Evolutionary conservation across 2,329 filamentous ascomycete species (phyloP).

Genomic region (Lasiodiplodia citricola): DNA sequence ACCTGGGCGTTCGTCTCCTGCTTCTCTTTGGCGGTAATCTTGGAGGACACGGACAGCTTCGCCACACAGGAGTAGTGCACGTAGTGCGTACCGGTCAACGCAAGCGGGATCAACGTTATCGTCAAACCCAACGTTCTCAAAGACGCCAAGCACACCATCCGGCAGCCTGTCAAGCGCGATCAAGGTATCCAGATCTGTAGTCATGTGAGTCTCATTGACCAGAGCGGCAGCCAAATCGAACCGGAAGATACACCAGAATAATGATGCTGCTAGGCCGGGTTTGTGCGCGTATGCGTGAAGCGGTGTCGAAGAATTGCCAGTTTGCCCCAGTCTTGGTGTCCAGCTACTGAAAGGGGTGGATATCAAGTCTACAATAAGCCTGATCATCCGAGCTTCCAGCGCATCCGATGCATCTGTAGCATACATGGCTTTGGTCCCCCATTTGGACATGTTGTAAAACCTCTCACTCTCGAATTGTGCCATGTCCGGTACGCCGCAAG

Average conservation of each 20-base stretch:
- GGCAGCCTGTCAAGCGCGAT: background rate
- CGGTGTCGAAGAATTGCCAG: background rate
- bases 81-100: slow-evolving; percentile 14
- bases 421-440: slow-evolving; percentile 54
- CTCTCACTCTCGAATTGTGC: slow-evolving; percentile 11
- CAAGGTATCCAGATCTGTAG: background rate
- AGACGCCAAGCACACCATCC: background rate
- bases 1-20: slow-evolving; percentile 18
- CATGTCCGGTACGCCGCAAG: background rate
- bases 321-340: background rate
- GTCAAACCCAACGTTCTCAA: background rate
- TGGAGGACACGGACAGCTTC: slow-evolving; percentile 4
- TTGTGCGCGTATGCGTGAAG: background rate
- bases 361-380: slow-evolving; percentile 12
- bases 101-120: background rate
- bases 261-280: background rate
- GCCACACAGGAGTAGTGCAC: background rate
- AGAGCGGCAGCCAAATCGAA: slow-evolving; percentile 11
- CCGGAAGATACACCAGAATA: slow-evolving; percentile 14
- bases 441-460: slow-evolving; percentile 45
- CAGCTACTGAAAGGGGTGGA: background rate
- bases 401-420: slow-evolving; percentile 50
- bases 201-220: slow-evolving; percentile 9
- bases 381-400: background rate
- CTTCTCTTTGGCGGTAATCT: slow-evolving; percentile 1